A percentile compares a stretch with the other conserved stretches of the same genome.
Evolutionary conservation across 1,284 basidiomycete species (phyloP).

Genomic region (Kwoniella shivajii): DNA sequence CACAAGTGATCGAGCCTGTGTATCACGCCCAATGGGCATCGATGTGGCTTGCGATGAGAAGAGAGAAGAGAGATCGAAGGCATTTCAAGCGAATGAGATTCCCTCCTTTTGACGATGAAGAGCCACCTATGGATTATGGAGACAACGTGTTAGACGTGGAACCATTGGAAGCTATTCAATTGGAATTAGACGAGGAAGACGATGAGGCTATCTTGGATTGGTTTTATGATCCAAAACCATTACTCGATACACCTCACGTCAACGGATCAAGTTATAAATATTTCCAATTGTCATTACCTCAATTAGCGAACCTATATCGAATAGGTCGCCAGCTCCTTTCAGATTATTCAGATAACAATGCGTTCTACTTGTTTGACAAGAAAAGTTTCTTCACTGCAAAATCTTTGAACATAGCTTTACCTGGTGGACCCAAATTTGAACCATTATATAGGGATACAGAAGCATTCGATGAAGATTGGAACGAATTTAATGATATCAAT

Average conservation of each 20-base stretch:
- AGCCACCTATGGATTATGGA: conserved; percentile 95
- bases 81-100: conserved; percentile 99
- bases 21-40: conserved; percentile 99
- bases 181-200: conserved; percentile 93
- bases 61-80: conserved; percentile 97
- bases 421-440: conserved; percentile 98
- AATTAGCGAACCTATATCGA: conserved; percentile 96
- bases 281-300: conserved; percentile 87
- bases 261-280: conserved; percentile 93
- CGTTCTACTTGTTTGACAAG: conserved; percentile 94
- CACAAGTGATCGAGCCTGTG: conserved; percentile 92
- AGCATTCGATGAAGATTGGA: conserved; percentile 98
- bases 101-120: conserved; percentile 99
- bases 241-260: conserved; percentile 81
- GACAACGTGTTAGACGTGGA: conserved; percentile 99
- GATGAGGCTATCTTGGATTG: conserved; percentile 94
- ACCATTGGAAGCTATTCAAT: conserved; percentile 95
- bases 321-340: conserved; percentile 90
- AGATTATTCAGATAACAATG: conserved; percentile 86
- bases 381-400: conserved; percentile 99
- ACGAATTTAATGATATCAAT: conserved; percentile 99
- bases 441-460: conserved; percentile 91
- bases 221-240: conserved; percentile 98
- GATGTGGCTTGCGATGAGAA: conserved; percentile 99
- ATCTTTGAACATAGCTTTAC: conserved; percentile 96